Conservation (phyloP, 257 asterid genomes). For the Eustoma russellianum region DNA sequence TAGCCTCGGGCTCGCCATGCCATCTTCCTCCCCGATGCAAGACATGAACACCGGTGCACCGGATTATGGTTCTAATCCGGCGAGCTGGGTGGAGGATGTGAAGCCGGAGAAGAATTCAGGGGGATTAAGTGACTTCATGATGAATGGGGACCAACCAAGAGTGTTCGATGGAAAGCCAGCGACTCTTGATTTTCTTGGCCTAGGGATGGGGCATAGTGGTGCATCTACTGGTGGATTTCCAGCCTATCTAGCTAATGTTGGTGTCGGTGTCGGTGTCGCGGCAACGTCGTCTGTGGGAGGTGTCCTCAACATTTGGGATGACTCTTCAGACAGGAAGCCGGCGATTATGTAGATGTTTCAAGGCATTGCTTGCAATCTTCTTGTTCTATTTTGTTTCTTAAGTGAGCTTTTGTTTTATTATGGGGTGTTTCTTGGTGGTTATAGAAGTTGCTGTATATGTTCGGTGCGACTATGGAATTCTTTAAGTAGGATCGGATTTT, state of each 20-base stretch:
- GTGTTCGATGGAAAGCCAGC: conserved; percentile 41
- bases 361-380: background rate
- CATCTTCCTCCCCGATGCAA: conserved; percentile 22
- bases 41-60: conserved; percentile 5
- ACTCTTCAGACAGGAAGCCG: conserved; percentile 47
- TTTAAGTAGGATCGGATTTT: no score
- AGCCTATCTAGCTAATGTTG: conserved; percentile 40
- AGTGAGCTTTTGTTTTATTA: no score
- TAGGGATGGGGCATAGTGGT: conserved; percentile 42
- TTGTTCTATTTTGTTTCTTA: background rate
- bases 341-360: background rate
- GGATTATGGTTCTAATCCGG: background rate
- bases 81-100: conserved; percentile 19
- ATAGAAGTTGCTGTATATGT: no score
- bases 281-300: conserved; percentile 19
- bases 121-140: conserved; percentile 37
- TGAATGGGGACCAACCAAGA: conserved; percentile 23
- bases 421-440: no score
- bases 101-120: conserved; percentile 45
- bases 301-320: conserved; percentile 42
- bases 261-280: conserved; percentile 18
- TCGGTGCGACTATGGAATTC: no score
- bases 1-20: conserved; percentile 54
- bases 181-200: conserved; percentile 76
- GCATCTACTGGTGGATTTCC: conserved; percentile 31